Evolutionary conservation across 2,329 filamentous ascomycete genomes (phyloP).

Genomic region (Westerdykella sp.): DNA sequence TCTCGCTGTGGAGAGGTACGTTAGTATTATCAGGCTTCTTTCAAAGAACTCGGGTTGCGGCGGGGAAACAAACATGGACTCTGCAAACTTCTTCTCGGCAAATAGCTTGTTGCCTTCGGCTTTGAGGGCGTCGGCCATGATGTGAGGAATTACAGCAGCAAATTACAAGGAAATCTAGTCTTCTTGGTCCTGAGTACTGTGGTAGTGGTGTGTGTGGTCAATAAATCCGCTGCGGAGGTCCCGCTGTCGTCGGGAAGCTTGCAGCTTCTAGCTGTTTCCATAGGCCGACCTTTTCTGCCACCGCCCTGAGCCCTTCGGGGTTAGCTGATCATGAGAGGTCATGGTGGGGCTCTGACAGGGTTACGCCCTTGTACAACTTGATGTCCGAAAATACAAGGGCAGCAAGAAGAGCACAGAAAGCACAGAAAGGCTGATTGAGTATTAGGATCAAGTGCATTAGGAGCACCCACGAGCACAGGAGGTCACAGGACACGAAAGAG

Average conservation of each 20-base stretch:
- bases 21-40: slow-evolving; percentile 9
- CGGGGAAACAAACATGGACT: slow-evolving; percentile 71
- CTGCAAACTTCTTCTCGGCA: slow-evolving; percentile 91
- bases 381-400: no score
- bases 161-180: neutral
- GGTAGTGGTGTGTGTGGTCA: slow-evolving; percentile 19
- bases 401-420: no score
- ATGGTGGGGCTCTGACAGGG: no score
- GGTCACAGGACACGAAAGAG: no score
- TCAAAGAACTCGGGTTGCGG: slow-evolving; percentile 6
- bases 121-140: slow-evolving; percentile 77
- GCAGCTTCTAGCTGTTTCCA: slow-evolving; percentile 34
- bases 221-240: slow-evolving; percentile 23
- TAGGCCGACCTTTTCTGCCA: slow-evolving; percentile 17
- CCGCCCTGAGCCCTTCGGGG: neutral
- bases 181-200: slow-evolving; percentile 1
- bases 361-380: no score
- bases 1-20: slow-evolving; percentile 58
- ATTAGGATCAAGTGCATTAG: no score
- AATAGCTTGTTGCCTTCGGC: slow-evolving; percentile 98
- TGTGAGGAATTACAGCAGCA: slow-evolving; percentile 11
- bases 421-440: no score
- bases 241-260: neutral
- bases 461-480: no score
- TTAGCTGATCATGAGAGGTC: no score